Base-by-base conservation (phyloP, 1,284 basidiomycete genomes). In the Anthracocystis setariae region DNA sequence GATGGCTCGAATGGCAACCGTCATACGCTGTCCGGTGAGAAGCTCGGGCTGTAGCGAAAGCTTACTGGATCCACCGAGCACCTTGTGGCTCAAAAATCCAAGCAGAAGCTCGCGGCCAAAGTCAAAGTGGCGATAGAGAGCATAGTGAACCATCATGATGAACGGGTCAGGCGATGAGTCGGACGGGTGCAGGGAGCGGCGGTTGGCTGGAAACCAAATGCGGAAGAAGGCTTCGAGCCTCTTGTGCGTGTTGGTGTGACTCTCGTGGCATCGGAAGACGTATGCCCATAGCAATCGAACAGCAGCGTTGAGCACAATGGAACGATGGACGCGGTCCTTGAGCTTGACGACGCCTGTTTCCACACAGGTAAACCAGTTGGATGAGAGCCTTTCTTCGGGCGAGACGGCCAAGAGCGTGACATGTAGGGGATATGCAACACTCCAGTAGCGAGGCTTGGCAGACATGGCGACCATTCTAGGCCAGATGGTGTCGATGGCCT, bases 221-320 rank as follows among this genome's bases (percentile, higher is more conserved):
- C 90, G 91, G 60, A 95, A 83, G 39, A 95, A 82, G 0, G 84
- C 85, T 69, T 97, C 94, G 33, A 98, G 85, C 75, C 91, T 92
- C 43, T 89, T 86, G 8, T 89, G 88, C 4, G 89, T 90, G 1
- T 91, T 90, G 0, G 92, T 91, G 4, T 88, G 86, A 15, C 91
- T 88, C 81, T 97, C 94, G 66, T 90, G 89, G 79, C 93, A 95
- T 18, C 94, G 90, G 79, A 93, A 94, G 21, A 97, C 86, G 83
- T 97, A 98, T 0, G 93, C 92, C 94, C 94, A 97, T 24, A 95
- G 85, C 29, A 97, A 83, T 5, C 93, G 90, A 60, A 93, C 84
- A 56, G 92, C 89, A 3, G 92, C 91, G 73, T 94, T 93, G 84
- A 96, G 86, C 12, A 92, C 88, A 5, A 89, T 86, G 1, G 88